Percentiles rank a stretch among this genome's conserved stretches.
Evolutionary conservation across 257 asterid genomes (phyloP).

Genomic region (Ajuga chamaepitys): DNA sequence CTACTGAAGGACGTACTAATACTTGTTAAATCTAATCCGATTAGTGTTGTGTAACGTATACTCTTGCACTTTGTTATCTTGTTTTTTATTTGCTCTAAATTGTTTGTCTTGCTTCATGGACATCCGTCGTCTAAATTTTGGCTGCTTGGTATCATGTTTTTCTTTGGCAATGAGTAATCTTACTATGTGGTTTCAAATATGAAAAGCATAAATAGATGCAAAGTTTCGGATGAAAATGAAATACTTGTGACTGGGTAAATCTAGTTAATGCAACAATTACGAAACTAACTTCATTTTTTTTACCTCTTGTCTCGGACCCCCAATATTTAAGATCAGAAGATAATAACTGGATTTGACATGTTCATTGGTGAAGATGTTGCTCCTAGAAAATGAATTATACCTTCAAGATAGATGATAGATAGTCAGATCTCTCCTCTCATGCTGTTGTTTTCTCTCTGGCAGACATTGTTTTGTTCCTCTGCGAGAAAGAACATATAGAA

Average conservation of each 20-base stretch:
- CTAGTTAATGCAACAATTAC: too few relatives aligned
- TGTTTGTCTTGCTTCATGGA: not conserved
- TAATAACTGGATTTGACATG: constrained; percentile 3
- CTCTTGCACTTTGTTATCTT: not conserved
- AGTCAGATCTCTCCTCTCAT: not conserved
- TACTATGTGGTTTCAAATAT: not conserved
- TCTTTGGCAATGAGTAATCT: not conserved
- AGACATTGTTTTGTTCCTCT: constrained; percentile 89
- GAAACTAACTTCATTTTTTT: too few relatives aligned
- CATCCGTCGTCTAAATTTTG: not conserved
- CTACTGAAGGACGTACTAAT: not conserved
- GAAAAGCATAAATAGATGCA: too few relatives aligned
- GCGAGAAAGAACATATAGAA: constrained; percentile 96
- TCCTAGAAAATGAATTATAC: not conserved
- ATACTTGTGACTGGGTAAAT: too few relatives aligned
- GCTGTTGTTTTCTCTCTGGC: constrained; percentile 20
- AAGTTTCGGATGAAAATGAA: too few relatives aligned
- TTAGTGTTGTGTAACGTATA: too few relatives aligned
- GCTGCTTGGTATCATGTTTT: too few relatives aligned
- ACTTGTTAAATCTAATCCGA: too few relatives aligned
- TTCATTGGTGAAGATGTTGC: not conserved
- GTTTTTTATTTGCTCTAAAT: not conserved
- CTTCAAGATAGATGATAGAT: constrained; percentile 1
- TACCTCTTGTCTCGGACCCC: not conserved
- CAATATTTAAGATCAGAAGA: not conserved